Evolutionary conservation across 2,329 filamentous ascomycete species (phyloP).

Genomic region (Alternaria metachromatica): DNA sequence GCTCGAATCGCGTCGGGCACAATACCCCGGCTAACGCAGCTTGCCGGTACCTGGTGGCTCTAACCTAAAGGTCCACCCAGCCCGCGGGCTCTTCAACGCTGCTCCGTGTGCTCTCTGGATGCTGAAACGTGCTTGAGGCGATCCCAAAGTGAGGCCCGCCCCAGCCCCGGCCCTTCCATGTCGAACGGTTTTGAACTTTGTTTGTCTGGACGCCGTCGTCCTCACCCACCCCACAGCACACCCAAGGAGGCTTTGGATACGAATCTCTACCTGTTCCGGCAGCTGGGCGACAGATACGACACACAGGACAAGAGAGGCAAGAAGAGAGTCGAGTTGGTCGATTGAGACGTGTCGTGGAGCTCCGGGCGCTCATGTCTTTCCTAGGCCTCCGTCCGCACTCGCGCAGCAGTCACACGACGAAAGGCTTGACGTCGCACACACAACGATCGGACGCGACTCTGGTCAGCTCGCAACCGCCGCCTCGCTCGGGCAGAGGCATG

Average conservation of each 20-base stretch:
- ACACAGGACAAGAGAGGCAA: conserved; percentile 37
- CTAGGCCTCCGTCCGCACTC: conserved; percentile 49
- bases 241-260: conserved; percentile 34
- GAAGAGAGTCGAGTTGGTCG: conserved; percentile 45
- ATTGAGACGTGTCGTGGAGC: conserved; percentile 43
- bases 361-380: conserved; percentile 51
- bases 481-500: conserved; percentile 55
- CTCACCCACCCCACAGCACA: conserved; percentile 27
- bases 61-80: conserved; percentile 36
- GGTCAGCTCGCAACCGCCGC: conserved; percentile 32
- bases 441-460: conserved; percentile 35
- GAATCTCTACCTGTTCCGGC: conserved; percentile 46
- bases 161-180: conserved; percentile 42
- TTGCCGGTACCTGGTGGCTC: conserved; percentile 34
- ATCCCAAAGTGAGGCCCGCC: conserved; percentile 42
- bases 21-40: conserved; percentile 29
- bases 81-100: conserved; percentile 32
- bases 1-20: conserved; percentile 31
- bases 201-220: conserved; percentile 40
- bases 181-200: conserved; percentile 43
- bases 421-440: conserved; percentile 26
- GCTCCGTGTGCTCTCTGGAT: conserved; percentile 40
- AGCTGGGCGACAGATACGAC: conserved; percentile 32
- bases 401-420: conserved; percentile 40
- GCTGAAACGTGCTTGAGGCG: conserved; percentile 51